A percentile compares a stretch with the other conserved stretches of the same genome.
phyloP scores from a whole-genome alignment of 345 rosid species.

The Conringia planisiliqua region DNA sequence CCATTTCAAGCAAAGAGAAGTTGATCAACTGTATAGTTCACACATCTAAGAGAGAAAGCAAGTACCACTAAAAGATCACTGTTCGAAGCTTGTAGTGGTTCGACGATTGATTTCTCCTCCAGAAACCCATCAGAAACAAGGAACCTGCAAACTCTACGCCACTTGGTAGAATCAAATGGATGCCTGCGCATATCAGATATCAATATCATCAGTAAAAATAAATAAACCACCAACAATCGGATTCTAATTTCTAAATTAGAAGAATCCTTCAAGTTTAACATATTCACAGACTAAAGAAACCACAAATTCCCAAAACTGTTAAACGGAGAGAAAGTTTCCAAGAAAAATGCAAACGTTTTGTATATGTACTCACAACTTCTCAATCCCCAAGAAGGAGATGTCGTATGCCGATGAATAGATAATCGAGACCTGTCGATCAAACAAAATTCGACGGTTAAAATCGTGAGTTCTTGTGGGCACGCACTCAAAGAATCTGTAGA shows the following conservation, averaged over 20 bases:
- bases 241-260: background rate
- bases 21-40: background rate
- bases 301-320: background rate
- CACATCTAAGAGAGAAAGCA: background rate
- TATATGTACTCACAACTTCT: conserved; percentile 62
- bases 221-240: too few relatives aligned
- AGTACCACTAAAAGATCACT: conserved; percentile 90
- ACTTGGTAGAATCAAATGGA: conserved; percentile 90
- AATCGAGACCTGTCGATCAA: conserved; percentile 55
- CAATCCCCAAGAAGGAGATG: conserved; percentile 82
- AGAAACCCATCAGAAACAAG: conserved; percentile 54
- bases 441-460: background rate
- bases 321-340: too few relatives aligned
- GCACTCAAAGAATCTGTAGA: background rate
- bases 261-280: background rate
- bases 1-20: background rate
- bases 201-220: background rate
- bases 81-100: conserved; percentile 75
- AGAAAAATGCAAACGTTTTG: background rate
- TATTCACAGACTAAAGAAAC: background rate
- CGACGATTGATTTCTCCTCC: conserved; percentile 53
- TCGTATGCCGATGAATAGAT: conserved; percentile 70
- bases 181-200: conserved; percentile 49
- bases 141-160: conserved; percentile 79
- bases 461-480: background rate